These are phyloP conservation scores for Luffa acutangula DNA, from an alignment of 306 rosid species.

Conservation along the genomic window DNA sequence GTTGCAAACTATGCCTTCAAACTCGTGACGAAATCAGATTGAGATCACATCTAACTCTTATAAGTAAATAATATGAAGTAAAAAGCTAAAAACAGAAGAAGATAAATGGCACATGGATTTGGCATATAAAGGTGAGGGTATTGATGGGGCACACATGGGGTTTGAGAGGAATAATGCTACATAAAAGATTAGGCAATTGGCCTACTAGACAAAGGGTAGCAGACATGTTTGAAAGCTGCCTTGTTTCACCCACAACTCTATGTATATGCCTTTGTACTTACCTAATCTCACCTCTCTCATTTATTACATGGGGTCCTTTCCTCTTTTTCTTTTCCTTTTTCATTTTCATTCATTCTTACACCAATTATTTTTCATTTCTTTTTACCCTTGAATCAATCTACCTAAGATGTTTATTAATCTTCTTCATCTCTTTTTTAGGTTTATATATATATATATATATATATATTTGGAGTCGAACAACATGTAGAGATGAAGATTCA, in stretches of 20 bases:
- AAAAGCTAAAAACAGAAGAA: background rate
- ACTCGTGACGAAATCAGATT: no score
- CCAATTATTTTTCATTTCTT: background rate
- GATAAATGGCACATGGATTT: background rate
- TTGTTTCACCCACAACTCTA: slow-evolving; percentile 11
- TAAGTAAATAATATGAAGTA: background rate
- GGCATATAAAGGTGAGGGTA: background rate
- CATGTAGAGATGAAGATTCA: no score
- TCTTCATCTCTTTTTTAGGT: no score
- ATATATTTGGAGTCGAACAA: no score
- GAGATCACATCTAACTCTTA: no score
- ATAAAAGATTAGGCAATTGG: background rate
- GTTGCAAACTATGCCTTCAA: no score
- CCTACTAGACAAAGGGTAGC: slow-evolving; percentile 6
- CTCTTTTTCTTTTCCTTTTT: background rate
- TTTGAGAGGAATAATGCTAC: background rate
- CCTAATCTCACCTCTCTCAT: background rate
- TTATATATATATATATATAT: no score
- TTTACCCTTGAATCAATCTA: background rate
- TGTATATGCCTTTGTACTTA: background rate
- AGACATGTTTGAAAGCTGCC: slow-evolving; percentile 12
- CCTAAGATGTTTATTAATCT: no score
- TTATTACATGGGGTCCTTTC: background rate
- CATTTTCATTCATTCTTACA: background rate
- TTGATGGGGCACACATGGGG: slow-evolving; percentile 4